A percentile compares a stretch with the other conserved stretches of the same genome.
Evolutionary conservation across 345 rosid genomes (phyloP).

Genomic region (Ceriops tagal): DNA sequence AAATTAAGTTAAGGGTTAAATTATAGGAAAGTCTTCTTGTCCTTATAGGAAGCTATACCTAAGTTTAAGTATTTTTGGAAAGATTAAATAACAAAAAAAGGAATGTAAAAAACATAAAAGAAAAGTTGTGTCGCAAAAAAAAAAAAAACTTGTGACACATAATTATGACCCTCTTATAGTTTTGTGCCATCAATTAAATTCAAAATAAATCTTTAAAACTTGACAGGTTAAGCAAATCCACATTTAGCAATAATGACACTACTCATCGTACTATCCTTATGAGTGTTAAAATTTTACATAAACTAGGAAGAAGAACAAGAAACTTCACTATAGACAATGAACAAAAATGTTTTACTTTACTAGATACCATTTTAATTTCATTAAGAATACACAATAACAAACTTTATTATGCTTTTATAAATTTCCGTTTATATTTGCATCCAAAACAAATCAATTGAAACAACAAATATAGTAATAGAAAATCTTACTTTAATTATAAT

Average conservation of each 20-base stretch:
- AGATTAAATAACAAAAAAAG: not conserved
- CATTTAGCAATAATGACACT: not conserved
- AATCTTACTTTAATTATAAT: too few species aligned
- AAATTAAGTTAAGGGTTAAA: too few species aligned
- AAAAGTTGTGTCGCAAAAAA: too few species aligned
- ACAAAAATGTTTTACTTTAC: conserved; percentile 45
- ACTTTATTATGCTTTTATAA: too few species aligned
- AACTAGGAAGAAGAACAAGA: not conserved
- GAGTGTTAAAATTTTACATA: not conserved
- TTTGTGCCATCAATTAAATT: not conserved
- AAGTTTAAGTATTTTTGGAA: not conserved
- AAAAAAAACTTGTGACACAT: not conserved
- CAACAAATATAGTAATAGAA: too few species aligned
- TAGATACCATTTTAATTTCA: too few species aligned
- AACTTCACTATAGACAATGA: not conserved
- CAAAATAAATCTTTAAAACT: not conserved
- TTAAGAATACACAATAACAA: too few species aligned
- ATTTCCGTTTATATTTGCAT: too few species aligned
- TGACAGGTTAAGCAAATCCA: not conserved
- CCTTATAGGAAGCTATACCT: too few species aligned
- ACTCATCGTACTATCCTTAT: not conserved
- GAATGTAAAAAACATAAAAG: not conserved
- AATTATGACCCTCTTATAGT: not conserved
- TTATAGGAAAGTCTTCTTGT: too few species aligned
- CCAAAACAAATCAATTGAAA: too few species aligned